phyloP scores from a whole-genome alignment of 352 stramenopile genomes.

The Phytophthora lateralis region DNA sequence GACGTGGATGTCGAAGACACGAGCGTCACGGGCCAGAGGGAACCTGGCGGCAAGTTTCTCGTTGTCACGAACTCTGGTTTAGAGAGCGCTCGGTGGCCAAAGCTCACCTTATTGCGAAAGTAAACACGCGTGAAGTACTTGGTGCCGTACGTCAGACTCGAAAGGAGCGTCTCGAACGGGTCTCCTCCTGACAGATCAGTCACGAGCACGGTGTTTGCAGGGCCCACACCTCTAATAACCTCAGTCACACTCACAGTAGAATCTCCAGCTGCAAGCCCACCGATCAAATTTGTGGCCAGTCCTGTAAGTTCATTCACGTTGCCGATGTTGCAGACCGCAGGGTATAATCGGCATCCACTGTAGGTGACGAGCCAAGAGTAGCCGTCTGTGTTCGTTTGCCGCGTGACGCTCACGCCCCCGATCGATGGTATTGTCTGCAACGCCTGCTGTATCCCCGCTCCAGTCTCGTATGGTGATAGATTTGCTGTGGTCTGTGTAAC shows the following conservation, averaged over 20 bases:
- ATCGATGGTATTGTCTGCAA: slow-evolving; percentile 58
- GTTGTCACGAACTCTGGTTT: slow-evolving; percentile 82
- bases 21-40: slow-evolving; percentile 86
- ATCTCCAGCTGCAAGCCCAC: slow-evolving; percentile 38
- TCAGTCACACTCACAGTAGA: slow-evolving; percentile 60
- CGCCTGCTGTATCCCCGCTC: slow-evolving; percentile 47
- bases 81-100: slow-evolving; percentile 73
- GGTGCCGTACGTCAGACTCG: slow-evolving; percentile 79
- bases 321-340: slow-evolving; percentile 91
- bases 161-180: slow-evolving; percentile 70
- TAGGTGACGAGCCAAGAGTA: slow-evolving; percentile 94
- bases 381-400: slow-evolving; percentile 61
- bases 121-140: slow-evolving; percentile 91
- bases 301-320: slow-evolving; percentile 70
- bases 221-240: slow-evolving; percentile 58
- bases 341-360: slow-evolving; percentile 69
- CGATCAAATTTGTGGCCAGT: slow-evolving; percentile 49
- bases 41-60: slow-evolving; percentile 87
- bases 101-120: slow-evolving; percentile 91
- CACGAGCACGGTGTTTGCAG: slow-evolving; percentile 51
- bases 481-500: slow-evolving; percentile 42
- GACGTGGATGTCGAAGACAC: slow-evolving; percentile 88
- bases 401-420: slow-evolving; percentile 66
- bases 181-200: slow-evolving; percentile 81
- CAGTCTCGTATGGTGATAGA: slow-evolving; percentile 63